Evolutionary conservation across 306 rosid species (phyloP), one percentile per base, ranked within the genome.

Genomic region (Oxytropis ochrocephala): DNA sequence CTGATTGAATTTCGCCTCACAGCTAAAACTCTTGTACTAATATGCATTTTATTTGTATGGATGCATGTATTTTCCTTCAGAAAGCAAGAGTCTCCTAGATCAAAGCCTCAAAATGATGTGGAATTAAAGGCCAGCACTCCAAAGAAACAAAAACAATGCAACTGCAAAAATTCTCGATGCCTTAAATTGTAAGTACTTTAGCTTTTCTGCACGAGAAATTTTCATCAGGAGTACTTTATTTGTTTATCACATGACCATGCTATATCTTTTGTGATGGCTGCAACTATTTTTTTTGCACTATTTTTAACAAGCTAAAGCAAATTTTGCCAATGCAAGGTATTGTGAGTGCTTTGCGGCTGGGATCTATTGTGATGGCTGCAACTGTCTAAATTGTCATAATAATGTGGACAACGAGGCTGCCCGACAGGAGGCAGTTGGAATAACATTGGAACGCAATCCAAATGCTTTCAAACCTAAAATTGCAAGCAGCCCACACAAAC

Each of bases 131-230:
- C 88, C 44, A 58, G 56, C 64, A 88, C 98, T 78, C 98, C 95
- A 67, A 90, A 85, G 87, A 94, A 90, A 76, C 89, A 84, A 74
- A 94, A 84, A 78, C 98, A 85, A 46, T 94, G 98, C 57, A 90
- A 91, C 57, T 94, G 98, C 84, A 91, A 79, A 84, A 87, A 89
- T 78, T 90, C 98, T 11, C 82, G 88, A 39, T 94, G 98, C 87
- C 88, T 94, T 81, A 90, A 94, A 81, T 80, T 94, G 98, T 94
- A 83, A 87, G 95, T 77, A 62, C 70, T 36, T 47, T 49, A n/a
- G 24, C 57, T 59, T 72, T 61, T 51, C 38, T 12, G 19, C 1
- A 27, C 56, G 62, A 27, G 48, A 44, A 44, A 36, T 9, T 59
- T 77, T 57, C 33, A 53, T 44, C 60, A 49, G 46, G 57, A 66